Conservation (phyloP, 768 basidiomycete species). For the Pleurotus cornucopiae region DNA sequence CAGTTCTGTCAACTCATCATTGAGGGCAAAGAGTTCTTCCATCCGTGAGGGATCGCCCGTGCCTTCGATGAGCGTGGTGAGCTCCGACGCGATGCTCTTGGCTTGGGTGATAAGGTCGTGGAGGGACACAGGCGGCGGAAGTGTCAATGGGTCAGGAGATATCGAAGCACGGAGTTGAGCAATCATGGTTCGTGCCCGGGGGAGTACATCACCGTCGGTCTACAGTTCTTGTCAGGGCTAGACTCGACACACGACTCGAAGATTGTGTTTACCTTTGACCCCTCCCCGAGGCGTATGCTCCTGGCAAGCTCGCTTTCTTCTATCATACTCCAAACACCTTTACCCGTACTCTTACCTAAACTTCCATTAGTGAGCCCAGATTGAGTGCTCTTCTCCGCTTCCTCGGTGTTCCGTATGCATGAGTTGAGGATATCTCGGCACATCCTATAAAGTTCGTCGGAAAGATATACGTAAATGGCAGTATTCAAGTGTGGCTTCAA, state of each 20-base stretch:
- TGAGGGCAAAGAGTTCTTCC: constrained; percentile 65
- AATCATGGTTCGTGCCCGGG: constrained; percentile 42
- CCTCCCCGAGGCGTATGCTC: constrained; percentile 55
- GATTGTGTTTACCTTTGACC: constrained; percentile 40
- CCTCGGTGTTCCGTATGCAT: constrained; percentile 92
- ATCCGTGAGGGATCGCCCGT: constrained; percentile 57
- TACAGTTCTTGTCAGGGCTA: constrained; percentile 18
- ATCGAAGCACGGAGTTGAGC: constrained; percentile 31
- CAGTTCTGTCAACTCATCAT: constrained; percentile 63
- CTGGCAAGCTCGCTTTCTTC: constrained; percentile 81
- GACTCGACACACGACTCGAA: constrained; percentile 7
- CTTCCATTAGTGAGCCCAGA: constrained; percentile 22
- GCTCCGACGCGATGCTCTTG: constrained; percentile 45
- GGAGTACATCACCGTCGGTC: constrained; percentile 42
- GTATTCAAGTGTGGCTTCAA: neutral
- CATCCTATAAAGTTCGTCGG: constrained; percentile 39
- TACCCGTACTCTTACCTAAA: constrained; percentile 49
- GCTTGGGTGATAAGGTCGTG: constrained; percentile 45
- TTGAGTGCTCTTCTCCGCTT: constrained; percentile 49
- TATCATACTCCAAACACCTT: constrained; percentile 81
- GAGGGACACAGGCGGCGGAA: constrained; percentile 11
- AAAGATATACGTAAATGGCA: constrained; percentile 13
- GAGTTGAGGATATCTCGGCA: constrained; percentile 86
- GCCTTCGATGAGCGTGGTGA: constrained; percentile 49
- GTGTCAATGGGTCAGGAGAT: constrained; percentile 7